Evolutionary conservation across 345 rosid genomes (phyloP).

Genomic region (Moricandia arvensis): DNA sequence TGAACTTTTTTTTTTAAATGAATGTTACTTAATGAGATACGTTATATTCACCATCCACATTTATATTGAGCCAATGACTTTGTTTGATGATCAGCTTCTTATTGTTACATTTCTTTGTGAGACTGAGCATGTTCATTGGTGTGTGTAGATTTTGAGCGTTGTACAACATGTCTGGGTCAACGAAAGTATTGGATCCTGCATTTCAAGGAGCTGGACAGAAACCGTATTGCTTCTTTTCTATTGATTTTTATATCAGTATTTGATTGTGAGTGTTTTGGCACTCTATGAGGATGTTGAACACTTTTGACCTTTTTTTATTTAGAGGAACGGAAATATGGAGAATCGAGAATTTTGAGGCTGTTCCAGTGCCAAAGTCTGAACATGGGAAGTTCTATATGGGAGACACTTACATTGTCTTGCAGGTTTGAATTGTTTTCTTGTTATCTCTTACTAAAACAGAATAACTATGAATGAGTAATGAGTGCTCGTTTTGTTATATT

Average conservation of each 20-base stretch:
- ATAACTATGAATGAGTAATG: neutral
- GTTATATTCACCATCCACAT: neutral
- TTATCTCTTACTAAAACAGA: neutral
- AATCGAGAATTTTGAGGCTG: slow-evolving; percentile 89
- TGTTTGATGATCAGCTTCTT: neutral
- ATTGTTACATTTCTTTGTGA: neutral
- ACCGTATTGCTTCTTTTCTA: slow-evolving; percentile 45
- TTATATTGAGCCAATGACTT: neutral
- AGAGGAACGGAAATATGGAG: slow-evolving; percentile 99
- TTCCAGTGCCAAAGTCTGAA: slow-evolving; percentile 79
- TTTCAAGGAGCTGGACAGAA: slow-evolving; percentile 96
- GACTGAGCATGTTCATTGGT: slow-evolving; percentile 5
- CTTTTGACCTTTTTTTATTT: slow-evolving; percentile 35
- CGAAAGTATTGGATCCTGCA: slow-evolving; percentile 86
- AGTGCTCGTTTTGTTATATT: neutral
- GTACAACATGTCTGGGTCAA: slow-evolving; percentile 67
- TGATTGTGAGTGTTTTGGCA: neutral
- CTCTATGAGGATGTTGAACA: slow-evolving; percentile 37
- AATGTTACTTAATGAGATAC: neutral
- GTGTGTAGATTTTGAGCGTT: slow-evolving; percentile 2
- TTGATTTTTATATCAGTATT: neutral
- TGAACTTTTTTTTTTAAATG: neutral
- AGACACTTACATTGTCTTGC: slow-evolving; percentile 88
- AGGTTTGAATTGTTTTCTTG: slow-evolving; percentile 44
- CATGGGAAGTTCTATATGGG: slow-evolving; percentile 97